Conservation (phyloP, 2,329 filamentous ascomycete species). For the Capronia epimyces region DNA sequence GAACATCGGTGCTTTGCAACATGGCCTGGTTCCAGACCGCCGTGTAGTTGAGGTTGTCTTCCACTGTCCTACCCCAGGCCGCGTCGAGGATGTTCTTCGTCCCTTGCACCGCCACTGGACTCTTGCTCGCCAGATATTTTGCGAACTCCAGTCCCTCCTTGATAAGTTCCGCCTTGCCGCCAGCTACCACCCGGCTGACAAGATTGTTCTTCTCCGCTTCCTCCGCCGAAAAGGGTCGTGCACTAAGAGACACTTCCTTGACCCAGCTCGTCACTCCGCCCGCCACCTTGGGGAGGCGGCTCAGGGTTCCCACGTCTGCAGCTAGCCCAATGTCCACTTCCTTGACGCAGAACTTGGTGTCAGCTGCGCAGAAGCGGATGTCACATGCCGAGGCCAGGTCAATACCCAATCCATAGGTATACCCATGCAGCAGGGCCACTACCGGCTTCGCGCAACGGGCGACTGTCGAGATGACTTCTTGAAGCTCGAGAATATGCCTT, state of each 20-base stretch:
- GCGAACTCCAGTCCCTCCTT: slow-evolving; percentile 60
- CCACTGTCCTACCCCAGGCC: slow-evolving; percentile 69
- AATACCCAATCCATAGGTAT: slow-evolving; percentile 70
- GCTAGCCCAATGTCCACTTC: slow-evolving; percentile 48
- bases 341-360: slow-evolving; percentile 42
- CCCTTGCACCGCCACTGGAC: slow-evolving; percentile 77
- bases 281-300: slow-evolving; percentile 44
- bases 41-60: slow-evolving; percentile 80
- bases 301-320: slow-evolving; percentile 46
- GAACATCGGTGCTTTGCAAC: slow-evolving; percentile 73
- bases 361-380: slow-evolving; percentile 37
- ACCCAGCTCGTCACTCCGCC: slow-evolving; percentile 42
- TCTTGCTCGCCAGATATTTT: slow-evolving; percentile 66
- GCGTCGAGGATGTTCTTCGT: slow-evolving; percentile 85
- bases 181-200: slow-evolving; percentile 38
- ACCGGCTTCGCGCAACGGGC: slow-evolving; percentile 91
- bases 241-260: slow-evolving; percentile 45
- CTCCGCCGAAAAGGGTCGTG: slow-evolving; percentile 40
- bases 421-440: slow-evolving; percentile 73
- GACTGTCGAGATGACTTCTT: slow-evolving; percentile 67
- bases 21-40: slow-evolving; percentile 80
- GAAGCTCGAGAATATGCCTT: slow-evolving; percentile 70
- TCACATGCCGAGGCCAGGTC: slow-evolving; percentile 50
- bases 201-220: slow-evolving; percentile 43
- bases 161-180: slow-evolving; percentile 57